Percentiles rank a stretch among this genome's conserved stretches.
These are phyloP conservation scores for Allium sativum DNA, from an alignment of 106 monocot species.

Conservation along the genomic window DNA sequence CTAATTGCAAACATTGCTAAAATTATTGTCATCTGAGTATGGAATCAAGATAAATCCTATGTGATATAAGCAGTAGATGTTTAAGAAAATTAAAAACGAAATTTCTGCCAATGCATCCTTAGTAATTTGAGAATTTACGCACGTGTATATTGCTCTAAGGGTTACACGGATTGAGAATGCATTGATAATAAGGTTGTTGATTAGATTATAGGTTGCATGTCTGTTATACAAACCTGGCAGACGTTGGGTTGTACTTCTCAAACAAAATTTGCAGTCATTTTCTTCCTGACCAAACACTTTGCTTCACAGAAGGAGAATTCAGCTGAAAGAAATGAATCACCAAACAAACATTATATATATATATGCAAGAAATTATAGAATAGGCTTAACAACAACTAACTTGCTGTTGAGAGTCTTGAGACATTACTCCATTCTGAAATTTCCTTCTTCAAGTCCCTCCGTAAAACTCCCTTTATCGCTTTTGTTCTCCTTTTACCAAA, in stretches of 20 bases:
- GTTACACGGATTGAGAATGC: too few species aligned
- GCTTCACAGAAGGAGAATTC: conserved; percentile 42
- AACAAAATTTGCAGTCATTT: conserved; percentile 28
- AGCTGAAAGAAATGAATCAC: conserved; percentile 24
- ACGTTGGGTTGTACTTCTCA: conserved; percentile 18
- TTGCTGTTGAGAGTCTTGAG: conserved; percentile 34
- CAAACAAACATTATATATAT: not conserved
- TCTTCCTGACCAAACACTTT: conserved; percentile 57
- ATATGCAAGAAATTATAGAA: not conserved
- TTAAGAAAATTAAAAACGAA: not conserved
- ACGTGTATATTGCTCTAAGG: not conserved
- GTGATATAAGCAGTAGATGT: not conserved
- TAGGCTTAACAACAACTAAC: conserved; percentile 14
- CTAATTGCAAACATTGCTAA: not conserved
- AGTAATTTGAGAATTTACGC: not conserved
- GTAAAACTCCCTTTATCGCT: conserved; percentile 7
- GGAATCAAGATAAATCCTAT: not conserved
- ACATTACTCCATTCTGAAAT: conserved; percentile 8
- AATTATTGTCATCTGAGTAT: not conserved
- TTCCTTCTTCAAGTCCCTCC: conserved; percentile 9
- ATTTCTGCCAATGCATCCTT: not conserved
- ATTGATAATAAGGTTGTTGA: too few species aligned
- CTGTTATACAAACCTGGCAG: conserved; percentile 6
- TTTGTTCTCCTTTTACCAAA: conserved; percentile 2
- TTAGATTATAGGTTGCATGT: not conserved